These are phyloP conservation scores for Candida vartiovaarae DNA, from an alignment of 805 yeast species.

Conservation along the genomic window DNA sequence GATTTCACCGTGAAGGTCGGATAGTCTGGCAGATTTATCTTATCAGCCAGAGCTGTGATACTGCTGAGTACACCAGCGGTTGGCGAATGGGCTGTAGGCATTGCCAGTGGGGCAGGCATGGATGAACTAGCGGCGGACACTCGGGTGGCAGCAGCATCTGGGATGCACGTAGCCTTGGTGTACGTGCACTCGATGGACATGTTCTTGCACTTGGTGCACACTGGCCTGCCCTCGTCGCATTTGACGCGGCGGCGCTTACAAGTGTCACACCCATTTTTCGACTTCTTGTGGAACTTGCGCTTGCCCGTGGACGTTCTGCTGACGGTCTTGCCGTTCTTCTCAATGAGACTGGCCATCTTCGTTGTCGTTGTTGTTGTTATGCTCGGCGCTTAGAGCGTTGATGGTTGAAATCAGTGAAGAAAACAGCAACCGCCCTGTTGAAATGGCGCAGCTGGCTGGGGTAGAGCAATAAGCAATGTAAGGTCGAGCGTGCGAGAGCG, in stretches of 20 bases:
- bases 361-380: no score
- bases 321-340: conserved; percentile 33
- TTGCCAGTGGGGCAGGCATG: no score
- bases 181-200: conserved; percentile 77
- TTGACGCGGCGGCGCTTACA: conserved; percentile 88
- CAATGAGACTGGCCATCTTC: conserved; percentile 19
- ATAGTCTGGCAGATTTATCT: no score
- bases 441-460: not conserved
- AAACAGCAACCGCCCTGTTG: not conserved
- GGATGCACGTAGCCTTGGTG: not conserved
- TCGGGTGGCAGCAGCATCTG: no score
- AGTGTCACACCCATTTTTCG: conserved; percentile 82
- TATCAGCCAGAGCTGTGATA: no score
- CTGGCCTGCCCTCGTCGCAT: conserved; percentile 83
- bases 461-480: no score
- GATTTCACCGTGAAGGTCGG: conserved; percentile 12
- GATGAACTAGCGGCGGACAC: no score
- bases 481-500: no score
- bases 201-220: conserved; percentile 71
- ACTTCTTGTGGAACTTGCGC: conserved; percentile 83
- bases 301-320: conserved; percentile 52
- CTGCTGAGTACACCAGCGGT: no score
- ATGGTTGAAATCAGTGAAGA: not conserved
- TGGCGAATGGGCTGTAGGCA: no score
- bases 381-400: not conserved